Evolutionary conservation across 768 basidiomycete species (phyloP).

Genomic region (Collybiopsis confluens): DNA sequence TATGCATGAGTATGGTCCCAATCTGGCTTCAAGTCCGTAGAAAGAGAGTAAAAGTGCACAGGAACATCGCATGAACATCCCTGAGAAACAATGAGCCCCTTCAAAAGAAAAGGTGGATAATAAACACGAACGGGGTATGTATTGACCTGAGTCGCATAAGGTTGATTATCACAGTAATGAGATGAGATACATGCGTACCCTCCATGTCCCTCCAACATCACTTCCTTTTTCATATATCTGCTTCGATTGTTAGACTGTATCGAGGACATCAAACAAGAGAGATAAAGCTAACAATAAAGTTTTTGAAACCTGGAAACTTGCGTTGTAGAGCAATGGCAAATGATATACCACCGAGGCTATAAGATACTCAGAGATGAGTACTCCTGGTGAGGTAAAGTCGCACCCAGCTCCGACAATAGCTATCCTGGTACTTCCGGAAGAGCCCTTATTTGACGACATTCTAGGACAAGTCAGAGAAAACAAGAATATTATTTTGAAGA

Average conservation of each 20-base stretch:
- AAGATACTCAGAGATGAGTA: too few species aligned
- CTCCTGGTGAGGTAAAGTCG: too few species aligned
- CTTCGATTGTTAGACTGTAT: neutral
- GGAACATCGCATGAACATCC: constrained; percentile 42
- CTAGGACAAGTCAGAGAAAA: too few species aligned
- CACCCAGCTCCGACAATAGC: too few species aligned
- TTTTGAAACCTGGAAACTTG: neutral
- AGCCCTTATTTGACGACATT: too few species aligned
- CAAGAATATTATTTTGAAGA: too few species aligned
- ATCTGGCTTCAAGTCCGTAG: constrained; percentile 40
- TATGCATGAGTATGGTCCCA: constrained; percentile 39
- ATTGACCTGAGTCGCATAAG: constrained; percentile 19
- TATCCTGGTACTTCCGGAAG: too few species aligned
- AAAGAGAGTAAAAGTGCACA: constrained; percentile 42
- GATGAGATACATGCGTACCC: constrained; percentile 28
- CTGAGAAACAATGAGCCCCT: constrained; percentile 15
- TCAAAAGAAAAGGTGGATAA: neutral
- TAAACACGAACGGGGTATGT: constrained; percentile 17
- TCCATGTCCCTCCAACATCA: constrained; percentile 50
- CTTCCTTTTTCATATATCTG: constrained; percentile 44
- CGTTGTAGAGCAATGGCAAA: neutral
- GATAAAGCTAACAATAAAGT: neutral
- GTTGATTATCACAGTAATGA: constrained; percentile 19
- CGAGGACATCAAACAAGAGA: neutral
- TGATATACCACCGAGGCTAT: neutral